Conservation (phyloP, 768 basidiomycete species). For the Podaxis sp. region DNA sequence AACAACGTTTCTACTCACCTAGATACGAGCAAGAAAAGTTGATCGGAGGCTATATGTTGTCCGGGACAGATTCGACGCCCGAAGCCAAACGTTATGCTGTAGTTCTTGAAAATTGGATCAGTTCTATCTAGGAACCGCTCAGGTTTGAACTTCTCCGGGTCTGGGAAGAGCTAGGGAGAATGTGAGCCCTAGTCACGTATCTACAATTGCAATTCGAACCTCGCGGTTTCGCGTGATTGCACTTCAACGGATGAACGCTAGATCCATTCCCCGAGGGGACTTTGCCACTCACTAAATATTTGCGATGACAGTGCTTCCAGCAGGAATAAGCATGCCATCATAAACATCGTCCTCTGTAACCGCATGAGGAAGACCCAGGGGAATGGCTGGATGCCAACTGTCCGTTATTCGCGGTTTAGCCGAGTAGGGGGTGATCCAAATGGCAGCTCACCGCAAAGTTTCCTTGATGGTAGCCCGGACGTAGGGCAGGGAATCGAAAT, state of each 20-base stretch:
- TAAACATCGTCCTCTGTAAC: conserved; percentile 35
- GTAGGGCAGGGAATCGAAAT: conserved; percentile 27
- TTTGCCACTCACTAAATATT: conserved; percentile 23
- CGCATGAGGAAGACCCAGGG: conserved; percentile 32
- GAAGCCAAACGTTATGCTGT: conserved; percentile 25
- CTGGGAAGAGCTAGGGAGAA: conserved; percentile 21
- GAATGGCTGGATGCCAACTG: conserved; percentile 25
- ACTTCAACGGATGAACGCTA: background rate
- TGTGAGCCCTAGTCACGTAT: conserved; percentile 14
- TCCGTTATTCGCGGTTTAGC: background rate
- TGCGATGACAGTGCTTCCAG: conserved; percentile 25
- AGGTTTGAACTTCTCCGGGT: conserved; percentile 21
- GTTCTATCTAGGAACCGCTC: conserved; percentile 22
- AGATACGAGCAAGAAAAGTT: conserved; percentile 21
- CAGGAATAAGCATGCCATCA: conserved; percentile 34
- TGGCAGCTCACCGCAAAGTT: conserved; percentile 17
- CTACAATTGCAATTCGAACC: background rate
- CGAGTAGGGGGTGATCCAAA: background rate
- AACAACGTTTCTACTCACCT: conserved; percentile 14
- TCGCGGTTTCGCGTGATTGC: background rate
- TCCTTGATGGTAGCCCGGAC: conserved; percentile 24
- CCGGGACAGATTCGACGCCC: conserved; percentile 27
- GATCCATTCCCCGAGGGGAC: background rate
- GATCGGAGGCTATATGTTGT: conserved; percentile 25
- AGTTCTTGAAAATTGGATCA: conserved; percentile 21